Evolutionary conservation across 345 rosid species (phyloP).

Genomic region (Lepidium africanum): DNA sequence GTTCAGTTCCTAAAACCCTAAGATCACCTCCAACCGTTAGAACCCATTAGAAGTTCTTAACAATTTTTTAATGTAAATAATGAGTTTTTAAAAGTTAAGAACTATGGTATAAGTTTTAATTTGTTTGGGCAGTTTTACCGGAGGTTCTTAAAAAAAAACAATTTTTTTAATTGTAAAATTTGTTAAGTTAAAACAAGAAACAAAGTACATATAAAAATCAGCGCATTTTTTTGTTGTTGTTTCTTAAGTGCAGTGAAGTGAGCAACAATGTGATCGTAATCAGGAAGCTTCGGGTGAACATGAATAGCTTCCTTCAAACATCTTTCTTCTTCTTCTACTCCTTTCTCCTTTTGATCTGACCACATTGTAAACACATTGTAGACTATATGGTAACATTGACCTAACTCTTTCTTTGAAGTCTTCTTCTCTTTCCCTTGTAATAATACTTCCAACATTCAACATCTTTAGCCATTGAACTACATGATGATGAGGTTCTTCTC

Average conservation of each 20-base stretch:
- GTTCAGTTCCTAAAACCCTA: too few relatives aligned
- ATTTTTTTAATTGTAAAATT: too few relatives aligned
- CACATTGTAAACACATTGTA: slow-evolving; percentile 15
- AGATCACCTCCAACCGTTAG: too few relatives aligned
- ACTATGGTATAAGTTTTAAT: too few relatives aligned
- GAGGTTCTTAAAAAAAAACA: too few relatives aligned
- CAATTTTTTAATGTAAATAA: too few relatives aligned
- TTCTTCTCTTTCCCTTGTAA: slow-evolving; percentile 7
- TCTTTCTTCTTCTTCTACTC: not conserved
- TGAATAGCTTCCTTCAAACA: not conserved
- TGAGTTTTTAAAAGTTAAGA: too few relatives aligned
- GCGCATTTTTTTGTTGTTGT: not conserved
- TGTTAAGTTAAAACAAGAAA: too few relatives aligned
- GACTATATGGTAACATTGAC: slow-evolving; percentile 7
- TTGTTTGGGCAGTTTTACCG: too few relatives aligned
- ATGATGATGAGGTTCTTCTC: slow-evolving; percentile 6
- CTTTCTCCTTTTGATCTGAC: not conserved
- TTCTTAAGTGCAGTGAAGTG: not conserved
- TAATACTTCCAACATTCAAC: slow-evolving; percentile 11
- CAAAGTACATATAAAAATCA: not conserved
- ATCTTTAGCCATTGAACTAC: not conserved
- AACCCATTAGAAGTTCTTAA: too few relatives aligned
- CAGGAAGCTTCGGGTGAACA: slow-evolving; percentile 10
- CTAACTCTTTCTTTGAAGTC: not conserved
- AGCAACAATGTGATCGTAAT: not conserved